Evolutionary conservation across 495 filamentous ascomycete genomes (phyloP).

Genomic region (Trichoderma virens): DNA sequence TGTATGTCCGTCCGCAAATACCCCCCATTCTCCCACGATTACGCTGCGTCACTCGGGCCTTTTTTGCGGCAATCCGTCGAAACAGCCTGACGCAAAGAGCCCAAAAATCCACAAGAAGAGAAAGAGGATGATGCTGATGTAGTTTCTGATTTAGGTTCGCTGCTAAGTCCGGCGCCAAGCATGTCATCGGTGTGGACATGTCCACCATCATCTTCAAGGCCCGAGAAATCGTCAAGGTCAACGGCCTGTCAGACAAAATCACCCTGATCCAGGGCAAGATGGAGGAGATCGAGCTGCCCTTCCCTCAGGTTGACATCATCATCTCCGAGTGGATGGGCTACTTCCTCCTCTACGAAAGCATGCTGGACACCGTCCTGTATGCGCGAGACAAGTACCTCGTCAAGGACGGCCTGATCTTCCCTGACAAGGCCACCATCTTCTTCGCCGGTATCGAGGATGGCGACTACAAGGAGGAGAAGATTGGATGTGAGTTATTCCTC

Average conservation of each 20-base stretch:
- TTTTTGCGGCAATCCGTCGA: neutral
- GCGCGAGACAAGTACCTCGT: slow-evolving; percentile 78
- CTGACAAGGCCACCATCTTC: slow-evolving; percentile 79
- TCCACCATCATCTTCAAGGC: slow-evolving; percentile 90
- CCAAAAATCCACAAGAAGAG: neutral
- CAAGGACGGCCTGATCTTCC: slow-evolving; percentile 75
- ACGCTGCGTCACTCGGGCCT: neutral
- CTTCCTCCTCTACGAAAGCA: slow-evolving; percentile 84
- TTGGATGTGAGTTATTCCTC: slow-evolving; percentile 43
- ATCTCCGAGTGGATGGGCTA: slow-evolving; percentile 99
- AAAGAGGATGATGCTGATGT: slow-evolving; percentile 12
- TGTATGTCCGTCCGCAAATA: slow-evolving; percentile 38
- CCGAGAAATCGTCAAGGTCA: slow-evolving; percentile 72
- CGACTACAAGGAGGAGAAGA: slow-evolving; percentile 72
- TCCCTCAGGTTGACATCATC: slow-evolving; percentile 85
- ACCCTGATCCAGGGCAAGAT: slow-evolving; percentile 81
- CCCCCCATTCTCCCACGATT: neutral
- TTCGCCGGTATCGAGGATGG: slow-evolving; percentile 80
- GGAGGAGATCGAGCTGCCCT: slow-evolving; percentile 76
- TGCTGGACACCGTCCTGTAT: slow-evolving; percentile 89
- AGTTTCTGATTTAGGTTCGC: slow-evolving; percentile 53
- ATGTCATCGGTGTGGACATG: slow-evolving; percentile 95
- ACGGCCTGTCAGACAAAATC: slow-evolving; percentile 72
- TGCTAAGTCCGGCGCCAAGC: slow-evolving; percentile 80
- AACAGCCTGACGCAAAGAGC: neutral